Conservation (phyloP, 495 filamentous ascomycete species). For the Penicillium longicatenatum region DNA sequence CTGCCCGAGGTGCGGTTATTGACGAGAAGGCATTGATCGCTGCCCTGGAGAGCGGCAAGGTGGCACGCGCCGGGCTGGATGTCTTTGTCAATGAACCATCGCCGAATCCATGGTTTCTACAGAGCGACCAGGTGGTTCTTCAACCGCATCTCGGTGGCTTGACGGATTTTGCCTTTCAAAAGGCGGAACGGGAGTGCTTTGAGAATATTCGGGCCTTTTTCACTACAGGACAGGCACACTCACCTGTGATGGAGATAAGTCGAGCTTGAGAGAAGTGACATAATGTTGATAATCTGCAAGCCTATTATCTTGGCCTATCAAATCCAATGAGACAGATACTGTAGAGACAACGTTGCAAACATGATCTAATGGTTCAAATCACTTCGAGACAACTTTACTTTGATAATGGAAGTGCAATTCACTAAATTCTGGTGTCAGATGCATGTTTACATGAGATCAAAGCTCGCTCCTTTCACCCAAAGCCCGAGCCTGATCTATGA, state of each 20-base stretch:
- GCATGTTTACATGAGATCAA: no score
- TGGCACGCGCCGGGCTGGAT: constrained; percentile 55
- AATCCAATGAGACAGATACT: no score
- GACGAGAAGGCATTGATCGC: constrained; percentile 57
- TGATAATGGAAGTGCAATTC: no score
- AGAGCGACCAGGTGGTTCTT: constrained; percentile 21
- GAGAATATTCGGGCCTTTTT: constrained; percentile 43
- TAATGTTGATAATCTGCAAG: no score
- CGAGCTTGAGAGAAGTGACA: no score
- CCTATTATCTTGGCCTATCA: no score
- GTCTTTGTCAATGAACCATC: constrained; percentile 62
- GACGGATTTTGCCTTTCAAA: constrained; percentile 36
- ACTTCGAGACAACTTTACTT: no score
- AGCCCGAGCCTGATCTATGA: no score
- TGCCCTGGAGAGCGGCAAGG: constrained; percentile 53
- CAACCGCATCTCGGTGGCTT: constrained; percentile 31
- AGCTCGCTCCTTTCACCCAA: no score
- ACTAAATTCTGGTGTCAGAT: no score
- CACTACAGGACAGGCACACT: constrained; percentile 34
- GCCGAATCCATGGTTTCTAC: constrained; percentile 36
- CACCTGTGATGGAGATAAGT: constrained; percentile 26
- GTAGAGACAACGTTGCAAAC: no score
- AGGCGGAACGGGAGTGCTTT: constrained; percentile 39
- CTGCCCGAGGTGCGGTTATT: constrained; percentile 60
- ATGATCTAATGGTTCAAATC: no score